Evolutionary conservation across 1,284 basidiomycete species (phyloP), one percentile per base, ranked within the genome.

Genomic region (Puccinia triticina): DNA sequence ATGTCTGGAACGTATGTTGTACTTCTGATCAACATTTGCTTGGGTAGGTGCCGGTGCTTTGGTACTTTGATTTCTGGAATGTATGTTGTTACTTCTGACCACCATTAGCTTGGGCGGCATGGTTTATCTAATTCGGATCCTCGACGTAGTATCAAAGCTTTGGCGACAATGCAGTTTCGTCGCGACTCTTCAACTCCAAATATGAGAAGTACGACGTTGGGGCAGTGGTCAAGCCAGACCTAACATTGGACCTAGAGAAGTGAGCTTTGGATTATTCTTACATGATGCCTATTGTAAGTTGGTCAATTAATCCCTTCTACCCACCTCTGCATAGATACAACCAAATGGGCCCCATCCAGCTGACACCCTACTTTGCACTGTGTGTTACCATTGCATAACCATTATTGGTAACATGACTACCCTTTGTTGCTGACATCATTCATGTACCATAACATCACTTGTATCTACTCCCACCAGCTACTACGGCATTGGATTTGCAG

Each of bases 41-140:
- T n/a, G n/a, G 21, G 77, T 79, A 26, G 71, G 10, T 79, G 77
- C n/a, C n/a, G n/a, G 77, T 79, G 72, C 57, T 71, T 10, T 37
- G 66, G n/a, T n/a, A n/a, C n/a, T n/a, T n/a, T n/a, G n/a, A 79
- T 59, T 79, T 79, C 43, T 79, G 77, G 77, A 71, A 79, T 43
- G 77, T 67, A 79, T 43, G 77, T 67, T n/a, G n/a, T n/a, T n/a
- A n/a, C n/a, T n/a, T n/a, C n/a, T n/a, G n/a, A n/a, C n/a, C n/a
- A n/a, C n/a, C n/a, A n/a, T n/a, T 57, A 21, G n/a, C n/a, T 12
- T 10, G 26, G n/a, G 1, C 12, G 26, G 26, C 55, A 10, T 18
- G 64, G 5, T 37, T 66, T 34, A 66, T 29, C n/a, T 10, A 29
- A 4, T 48, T 72, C 11, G 26, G 8, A 37, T 40, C 23, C 29